These are phyloP conservation scores for Rhodotorula sp. DNA, from an alignment of 1,284 basidiomycete genomes.

Conservation along the genomic window DNA sequence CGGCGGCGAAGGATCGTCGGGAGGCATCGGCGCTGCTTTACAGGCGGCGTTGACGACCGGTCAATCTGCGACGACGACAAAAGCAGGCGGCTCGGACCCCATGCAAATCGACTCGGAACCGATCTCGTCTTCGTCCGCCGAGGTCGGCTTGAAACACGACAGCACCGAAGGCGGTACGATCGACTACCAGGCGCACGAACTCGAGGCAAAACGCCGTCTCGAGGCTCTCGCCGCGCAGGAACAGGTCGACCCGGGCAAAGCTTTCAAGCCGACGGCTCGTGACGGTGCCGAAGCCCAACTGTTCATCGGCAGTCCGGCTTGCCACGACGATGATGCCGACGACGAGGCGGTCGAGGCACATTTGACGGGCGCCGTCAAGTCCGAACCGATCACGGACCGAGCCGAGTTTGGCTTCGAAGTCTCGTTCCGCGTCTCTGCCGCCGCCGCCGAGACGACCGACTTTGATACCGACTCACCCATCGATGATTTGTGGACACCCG, in stretches of 20 bases:
- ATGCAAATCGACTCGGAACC: background rate
- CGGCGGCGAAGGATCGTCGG: background rate
- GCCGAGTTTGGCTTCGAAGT: background rate
- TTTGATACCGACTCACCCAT: constrained; percentile 6
- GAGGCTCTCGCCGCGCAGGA: constrained; percentile 7
- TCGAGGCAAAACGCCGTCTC: constrained; percentile 12
- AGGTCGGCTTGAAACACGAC: too few relatives aligned
- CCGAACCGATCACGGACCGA: background rate
- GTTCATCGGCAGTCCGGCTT: constrained; percentile 1
- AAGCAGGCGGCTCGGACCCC: background rate
- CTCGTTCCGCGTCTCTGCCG: constrained; percentile 3
- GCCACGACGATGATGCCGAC: constrained; percentile 1
- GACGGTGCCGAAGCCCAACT: constrained; percentile 8
- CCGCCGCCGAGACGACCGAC: background rate
- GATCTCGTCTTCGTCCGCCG: background rate
- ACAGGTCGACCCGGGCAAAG: constrained; percentile 15
- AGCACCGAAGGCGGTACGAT: background rate
- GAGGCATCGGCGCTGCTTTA: background rate
- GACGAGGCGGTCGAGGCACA: background rate
- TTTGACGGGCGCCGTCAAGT: background rate
- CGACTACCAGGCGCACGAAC: constrained; percentile 2
- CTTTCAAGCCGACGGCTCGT: constrained; percentile 9
- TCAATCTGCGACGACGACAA: background rate
- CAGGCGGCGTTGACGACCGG: background rate
- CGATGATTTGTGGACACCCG: constrained; percentile 20